phyloP scores from a whole-genome alignment of 2,329 filamentous ascomycete species.

The Talaromyces amestolkiae region DNA sequence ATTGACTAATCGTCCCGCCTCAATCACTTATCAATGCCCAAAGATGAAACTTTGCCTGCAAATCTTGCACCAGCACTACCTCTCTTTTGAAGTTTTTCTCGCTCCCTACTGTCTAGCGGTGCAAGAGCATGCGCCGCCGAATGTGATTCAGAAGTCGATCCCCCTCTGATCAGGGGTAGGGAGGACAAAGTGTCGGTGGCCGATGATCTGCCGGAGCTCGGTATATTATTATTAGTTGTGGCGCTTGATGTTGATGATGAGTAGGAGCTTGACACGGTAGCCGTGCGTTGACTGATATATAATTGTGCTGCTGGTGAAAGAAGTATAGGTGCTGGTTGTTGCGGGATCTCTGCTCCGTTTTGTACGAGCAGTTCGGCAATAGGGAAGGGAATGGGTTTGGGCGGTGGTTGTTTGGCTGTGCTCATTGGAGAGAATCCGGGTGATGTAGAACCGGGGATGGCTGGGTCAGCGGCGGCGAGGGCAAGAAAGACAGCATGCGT shows the following conservation, averaged over 20 bases:
- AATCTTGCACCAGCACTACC: conserved; percentile 74
- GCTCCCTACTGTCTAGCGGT: conserved; percentile 50
- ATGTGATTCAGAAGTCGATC: conserved; percentile 27
- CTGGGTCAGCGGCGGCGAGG: conserved; percentile 87
- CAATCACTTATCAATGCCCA: conserved; percentile 24
- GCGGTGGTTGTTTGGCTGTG: conserved; percentile 35
- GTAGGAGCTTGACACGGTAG: conserved; percentile 26
- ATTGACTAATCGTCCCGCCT: background rate
- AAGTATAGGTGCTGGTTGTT: conserved; percentile 73
- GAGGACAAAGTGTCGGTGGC: conserved; percentile 61
- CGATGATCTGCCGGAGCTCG: conserved; percentile 56
- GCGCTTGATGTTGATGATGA: conserved; percentile 8
- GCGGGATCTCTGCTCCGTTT: conserved; percentile 86
- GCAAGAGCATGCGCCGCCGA: conserved; percentile 32
- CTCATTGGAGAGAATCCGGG: conserved; percentile 25
- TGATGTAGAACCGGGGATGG: conserved; percentile 58
- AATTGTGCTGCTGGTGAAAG: conserved; percentile 75
- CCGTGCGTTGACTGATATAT: conserved; percentile 76
- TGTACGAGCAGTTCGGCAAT: conserved; percentile 88
- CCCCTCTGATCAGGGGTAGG: conserved; percentile 54
- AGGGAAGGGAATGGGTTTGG: conserved; percentile 67
- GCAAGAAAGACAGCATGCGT: conserved; percentile 90
- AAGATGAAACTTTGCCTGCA: conserved; percentile 47
- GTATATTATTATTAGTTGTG: background rate
- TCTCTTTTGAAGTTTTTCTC: conserved; percentile 73